Percentiles rank a stretch among this genome's conserved stretches.
These are phyloP conservation scores for Coriolopsis trogii DNA, from an alignment of 1,284 basidiomycete species.

Conservation along the genomic window DNA sequence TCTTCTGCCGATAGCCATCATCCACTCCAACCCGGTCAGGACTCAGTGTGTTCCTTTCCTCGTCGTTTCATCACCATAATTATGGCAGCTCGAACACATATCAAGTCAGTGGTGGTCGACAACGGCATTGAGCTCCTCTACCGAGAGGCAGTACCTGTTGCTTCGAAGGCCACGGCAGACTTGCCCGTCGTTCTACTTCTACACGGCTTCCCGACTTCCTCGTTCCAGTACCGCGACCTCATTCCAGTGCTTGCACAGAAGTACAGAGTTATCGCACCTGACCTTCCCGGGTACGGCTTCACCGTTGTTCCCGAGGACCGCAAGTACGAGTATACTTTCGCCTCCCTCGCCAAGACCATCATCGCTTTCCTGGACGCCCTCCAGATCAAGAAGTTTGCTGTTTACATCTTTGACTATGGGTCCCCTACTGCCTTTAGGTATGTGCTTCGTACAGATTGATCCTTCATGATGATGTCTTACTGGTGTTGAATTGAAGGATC, in stretches of 20 bases:
- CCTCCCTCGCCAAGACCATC: constrained; percentile 41
- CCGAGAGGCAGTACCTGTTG: constrained; percentile 39
- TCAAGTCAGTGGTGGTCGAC: constrained; percentile 35
- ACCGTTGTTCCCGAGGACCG: constrained; percentile 41
- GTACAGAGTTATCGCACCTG: constrained; percentile 51
- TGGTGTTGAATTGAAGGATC: constrained; percentile 32
- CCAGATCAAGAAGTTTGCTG: constrained; percentile 39
- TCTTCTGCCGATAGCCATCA: too few relatives aligned
- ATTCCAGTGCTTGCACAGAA: constrained; percentile 43
- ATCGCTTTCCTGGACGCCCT: constrained; percentile 45
- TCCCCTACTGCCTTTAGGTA: constrained; percentile 43
- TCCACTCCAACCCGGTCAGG: too few relatives aligned
- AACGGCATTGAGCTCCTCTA: constrained; percentile 45
- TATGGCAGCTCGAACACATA: constrained; percentile 16
- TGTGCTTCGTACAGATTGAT: not conserved
- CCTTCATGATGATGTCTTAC: constrained; percentile 7
- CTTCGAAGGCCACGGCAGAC: constrained; percentile 9
- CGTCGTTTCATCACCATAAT: not conserved
- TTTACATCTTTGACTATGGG: constrained; percentile 57
- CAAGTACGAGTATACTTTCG: constrained; percentile 45
- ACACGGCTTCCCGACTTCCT: constrained; percentile 52
- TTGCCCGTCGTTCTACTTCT: constrained; percentile 45
- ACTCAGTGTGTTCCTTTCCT: too few relatives aligned
- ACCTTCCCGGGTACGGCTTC: constrained; percentile 53
- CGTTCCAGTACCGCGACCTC: constrained; percentile 50